Evolutionary conservation across 2,329 filamentous ascomycete genomes (phyloP).

Genomic region (Metarhizium brunneum): DNA sequence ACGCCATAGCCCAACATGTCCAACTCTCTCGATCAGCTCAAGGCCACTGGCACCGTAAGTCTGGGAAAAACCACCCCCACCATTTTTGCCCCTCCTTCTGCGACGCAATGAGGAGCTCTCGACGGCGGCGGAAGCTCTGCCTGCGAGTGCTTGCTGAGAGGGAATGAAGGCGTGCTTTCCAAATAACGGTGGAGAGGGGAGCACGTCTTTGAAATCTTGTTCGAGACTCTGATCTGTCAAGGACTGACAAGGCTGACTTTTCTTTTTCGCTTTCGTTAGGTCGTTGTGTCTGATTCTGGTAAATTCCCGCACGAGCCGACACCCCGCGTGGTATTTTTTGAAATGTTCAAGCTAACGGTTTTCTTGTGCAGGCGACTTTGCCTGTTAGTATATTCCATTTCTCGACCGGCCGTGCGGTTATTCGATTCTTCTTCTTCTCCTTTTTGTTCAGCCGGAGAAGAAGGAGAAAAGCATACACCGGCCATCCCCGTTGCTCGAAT

Average conservation of each 20-base stretch:
- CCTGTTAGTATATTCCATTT: slow-evolving; percentile 46
- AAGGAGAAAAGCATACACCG: neutral
- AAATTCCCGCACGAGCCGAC: slow-evolving; percentile 32
- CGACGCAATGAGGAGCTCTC: neutral
- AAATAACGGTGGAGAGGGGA: neutral
- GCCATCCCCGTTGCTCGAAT: neutral
- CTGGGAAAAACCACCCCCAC: slow-evolving; percentile 12
- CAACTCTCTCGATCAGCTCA: slow-evolving; percentile 91
- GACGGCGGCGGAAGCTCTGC: slow-evolving; percentile 1
- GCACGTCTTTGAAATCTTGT: neutral
- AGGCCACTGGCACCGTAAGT: slow-evolving; percentile 91
- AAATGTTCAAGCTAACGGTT: slow-evolving; percentile 17
- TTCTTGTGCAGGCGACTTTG: slow-evolving; percentile 56
- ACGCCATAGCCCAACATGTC: slow-evolving; percentile 48
- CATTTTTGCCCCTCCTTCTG: slow-evolving; percentile 19
- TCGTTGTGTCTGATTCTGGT: slow-evolving; percentile 96
- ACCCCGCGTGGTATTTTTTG: neutral
- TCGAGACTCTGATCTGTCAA: neutral
- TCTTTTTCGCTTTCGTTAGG: slow-evolving; percentile 37
- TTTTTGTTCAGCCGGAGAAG: too few species aligned
- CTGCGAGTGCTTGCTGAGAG: neutral
- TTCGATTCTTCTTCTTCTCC: neutral
- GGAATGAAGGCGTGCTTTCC: neutral
- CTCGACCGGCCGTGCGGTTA: neutral
- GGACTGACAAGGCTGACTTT: slow-evolving; percentile 14